Evolutionary conservation across 2,329 filamentous ascomycete genomes (phyloP).

Genomic region (Aspergillus puulaauensis): DNA sequence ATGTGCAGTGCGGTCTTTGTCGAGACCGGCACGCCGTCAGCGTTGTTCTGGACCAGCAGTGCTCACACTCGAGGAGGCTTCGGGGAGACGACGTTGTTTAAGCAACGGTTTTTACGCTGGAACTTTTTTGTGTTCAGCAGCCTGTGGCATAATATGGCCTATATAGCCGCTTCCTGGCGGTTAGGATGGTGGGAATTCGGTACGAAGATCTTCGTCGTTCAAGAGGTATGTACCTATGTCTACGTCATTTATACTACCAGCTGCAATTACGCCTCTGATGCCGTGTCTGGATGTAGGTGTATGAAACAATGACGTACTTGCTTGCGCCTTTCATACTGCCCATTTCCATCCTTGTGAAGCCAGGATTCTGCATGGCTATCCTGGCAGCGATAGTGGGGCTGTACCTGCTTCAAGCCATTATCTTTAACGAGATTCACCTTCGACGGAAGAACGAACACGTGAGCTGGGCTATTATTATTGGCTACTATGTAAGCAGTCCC

Average conservation of each 20-base stretch:
- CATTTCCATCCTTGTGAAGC: conserved; percentile 25
- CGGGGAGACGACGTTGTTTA: conserved; percentile 55
- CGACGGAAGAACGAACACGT: conserved; percentile 47
- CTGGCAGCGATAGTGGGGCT: conserved; percentile 38
- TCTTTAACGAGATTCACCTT: conserved; percentile 53
- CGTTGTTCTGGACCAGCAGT: conserved; percentile 41
- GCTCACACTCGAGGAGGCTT: conserved; percentile 48
- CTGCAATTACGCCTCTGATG: neutral
- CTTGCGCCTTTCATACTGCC: neutral
- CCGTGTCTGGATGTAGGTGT: neutral
- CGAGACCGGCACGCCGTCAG: conserved; percentile 50
- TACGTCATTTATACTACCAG: conserved; percentile 28
- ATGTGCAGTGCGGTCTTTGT: conserved; percentile 54
- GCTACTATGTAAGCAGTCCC: conserved; percentile 39
- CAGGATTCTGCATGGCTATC: conserved; percentile 42
- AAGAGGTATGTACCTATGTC: conserved; percentile 37
- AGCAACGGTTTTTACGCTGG: conserved; percentile 52
- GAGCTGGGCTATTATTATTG: conserved; percentile 34
- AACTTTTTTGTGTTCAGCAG: conserved; percentile 55
- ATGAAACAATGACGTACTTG: neutral
- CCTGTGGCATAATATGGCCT: conserved; percentile 49
- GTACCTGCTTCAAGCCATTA: conserved; percentile 45
- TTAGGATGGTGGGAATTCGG: conserved; percentile 52
- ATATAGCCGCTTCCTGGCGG: conserved; percentile 50
- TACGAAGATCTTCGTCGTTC: conserved; percentile 51